Conservation (phyloP, 2,329 filamentous ascomycete species). For the Microcyclospora pomicola region DNA sequence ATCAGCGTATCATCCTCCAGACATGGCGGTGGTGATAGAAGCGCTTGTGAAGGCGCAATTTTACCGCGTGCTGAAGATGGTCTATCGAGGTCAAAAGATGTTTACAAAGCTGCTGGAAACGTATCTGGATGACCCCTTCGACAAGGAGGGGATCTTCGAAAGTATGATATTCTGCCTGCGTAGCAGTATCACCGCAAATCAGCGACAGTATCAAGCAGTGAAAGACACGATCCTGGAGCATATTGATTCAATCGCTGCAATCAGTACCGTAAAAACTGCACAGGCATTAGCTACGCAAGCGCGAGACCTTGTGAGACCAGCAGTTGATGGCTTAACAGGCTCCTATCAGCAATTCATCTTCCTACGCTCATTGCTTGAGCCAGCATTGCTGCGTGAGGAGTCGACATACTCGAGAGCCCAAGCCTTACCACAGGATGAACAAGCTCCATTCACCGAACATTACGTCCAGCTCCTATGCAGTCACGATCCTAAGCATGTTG, state of each 20-base stretch:
- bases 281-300: conserved; percentile 48
- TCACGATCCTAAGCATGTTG: conserved; percentile 69
- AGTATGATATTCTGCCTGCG: conserved; percentile 65
- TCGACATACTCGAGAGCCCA: conserved; percentile 16
- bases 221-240: conserved; percentile 52
- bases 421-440: conserved; percentile 21
- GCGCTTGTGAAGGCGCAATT: conserved; percentile 70
- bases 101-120: conserved; percentile 64
- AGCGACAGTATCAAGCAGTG: conserved; percentile 61
- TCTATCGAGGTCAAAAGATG: conserved; percentile 66
- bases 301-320: conserved; percentile 49
- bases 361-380: conserved; percentile 62
- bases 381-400: conserved; percentile 22
- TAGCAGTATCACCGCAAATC: conserved; percentile 46
- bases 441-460: conserved; percentile 55
- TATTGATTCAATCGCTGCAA: conserved; percentile 50
- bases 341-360: conserved; percentile 61
- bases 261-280: conserved; percentile 54
- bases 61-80: conserved; percentile 80
- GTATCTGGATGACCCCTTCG: conserved; percentile 74
- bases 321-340: conserved; percentile 49
- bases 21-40: conserved; percentile 61
- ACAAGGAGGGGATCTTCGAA: conserved; percentile 61
- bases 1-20: conserved; percentile 82
- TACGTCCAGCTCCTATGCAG: conserved; percentile 88